Conservation (phyloP, 2,329 filamentous ascomycete species). For the Rasamsonia emersonii region DNA sequence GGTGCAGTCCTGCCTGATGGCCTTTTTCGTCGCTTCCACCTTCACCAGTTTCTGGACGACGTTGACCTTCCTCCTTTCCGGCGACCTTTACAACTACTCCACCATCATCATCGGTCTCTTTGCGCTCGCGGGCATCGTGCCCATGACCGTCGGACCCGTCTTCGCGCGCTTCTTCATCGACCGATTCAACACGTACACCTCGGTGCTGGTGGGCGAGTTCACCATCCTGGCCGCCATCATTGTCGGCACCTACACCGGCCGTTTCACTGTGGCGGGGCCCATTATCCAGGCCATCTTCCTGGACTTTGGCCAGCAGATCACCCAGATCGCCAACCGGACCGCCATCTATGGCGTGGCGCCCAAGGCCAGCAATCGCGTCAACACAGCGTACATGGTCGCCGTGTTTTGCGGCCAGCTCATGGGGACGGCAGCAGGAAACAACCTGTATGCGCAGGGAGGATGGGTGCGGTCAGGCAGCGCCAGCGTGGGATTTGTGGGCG, state of each 20-base stretch:
- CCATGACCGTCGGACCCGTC: constrained; percentile 59
- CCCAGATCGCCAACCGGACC: constrained; percentile 64
- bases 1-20: constrained; percentile 59
- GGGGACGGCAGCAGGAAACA: constrained; percentile 54
- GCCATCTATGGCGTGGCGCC: constrained; percentile 65
- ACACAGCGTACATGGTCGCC: constrained; percentile 73
- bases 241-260: constrained; percentile 62
- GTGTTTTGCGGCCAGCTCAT: constrained; percentile 68
- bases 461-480: constrained; percentile 51
- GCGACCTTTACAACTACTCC: constrained; percentile 58
- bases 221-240: constrained; percentile 54
- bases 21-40: constrained; percentile 52
- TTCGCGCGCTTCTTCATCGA: constrained; percentile 66
- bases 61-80: constrained; percentile 67
- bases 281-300: constrained; percentile 62
- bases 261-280: constrained; percentile 59
- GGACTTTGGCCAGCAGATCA: constrained; percentile 64
- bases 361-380: constrained; percentile 63
- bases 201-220: constrained; percentile 53
- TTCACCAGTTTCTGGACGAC: constrained; percentile 68
- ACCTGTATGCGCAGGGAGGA: constrained; percentile 47
- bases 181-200: constrained; percentile 58
- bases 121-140: constrained; percentile 64
- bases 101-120: constrained; percentile 68
- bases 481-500: constrained; percentile 46